Evolutionary conservation across 352 stramenopile species (phyloP), one percentile per base, ranked within the genome.

Genomic region (Phytophthora pseudosyringae): DNA sequence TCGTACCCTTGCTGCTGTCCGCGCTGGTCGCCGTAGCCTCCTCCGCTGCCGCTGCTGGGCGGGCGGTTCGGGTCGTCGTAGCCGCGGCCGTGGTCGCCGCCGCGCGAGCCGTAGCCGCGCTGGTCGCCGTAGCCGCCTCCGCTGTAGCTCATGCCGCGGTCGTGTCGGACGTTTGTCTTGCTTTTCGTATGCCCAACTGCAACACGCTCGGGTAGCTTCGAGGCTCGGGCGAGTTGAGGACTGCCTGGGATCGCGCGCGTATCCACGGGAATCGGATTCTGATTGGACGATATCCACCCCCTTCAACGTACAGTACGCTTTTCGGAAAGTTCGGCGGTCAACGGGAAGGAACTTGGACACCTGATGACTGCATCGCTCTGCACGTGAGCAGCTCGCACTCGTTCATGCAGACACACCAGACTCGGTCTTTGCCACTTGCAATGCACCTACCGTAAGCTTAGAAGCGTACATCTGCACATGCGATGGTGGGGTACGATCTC

Each of bases 101-200:
- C 33, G 11, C 47, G 47, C 33, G 47, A 55, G 47, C 47, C 38
- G 18, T 55, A 55, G 47, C 47, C 18, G 12, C 47, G 47, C 31
- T 55, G 47, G 18, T 55, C 47, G 47, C 47, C 47, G 33, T 55
- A 55, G 16, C 47, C 47, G 16, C 47, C 60, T 32, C 72, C 59
- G n/a, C 70, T 72, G 47, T 86, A 87, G 41, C 80, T 89, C 80
- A 89, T 89, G 12, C n/a, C n/a, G n/a, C n/a, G n/a, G n/a, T n/a
- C n/a, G n/a, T n/a, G n/a, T n/a, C n/a, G n/a, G n/a, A n/a, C n/a
- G n/a, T 38, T 28, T 51, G n/a, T 29, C 38, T 51, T 59, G 15
- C 25, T 38, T 31, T 50, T 64, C 15, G 25, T 51, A 59, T 52
- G 25, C 46, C 12, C 5, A 64, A 38, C 38, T 59, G 21, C 57